phyloP scores from a whole-genome alignment of 805 yeast species.

The Peterozyma toletana region DNA sequence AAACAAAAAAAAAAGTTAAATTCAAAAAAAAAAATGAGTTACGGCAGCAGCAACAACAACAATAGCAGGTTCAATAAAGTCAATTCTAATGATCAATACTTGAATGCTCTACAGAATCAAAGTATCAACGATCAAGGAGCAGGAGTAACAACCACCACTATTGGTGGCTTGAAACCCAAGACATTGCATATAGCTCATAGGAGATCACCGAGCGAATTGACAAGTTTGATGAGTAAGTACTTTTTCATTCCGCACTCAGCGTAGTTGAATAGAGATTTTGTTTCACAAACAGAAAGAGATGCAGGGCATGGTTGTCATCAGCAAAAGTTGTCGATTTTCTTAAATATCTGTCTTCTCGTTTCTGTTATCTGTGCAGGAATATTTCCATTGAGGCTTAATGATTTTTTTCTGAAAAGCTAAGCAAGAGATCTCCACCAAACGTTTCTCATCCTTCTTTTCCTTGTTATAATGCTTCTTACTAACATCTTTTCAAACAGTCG shows the following conservation, averaged over 20 bases:
- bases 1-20: neutral
- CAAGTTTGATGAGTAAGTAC: conserved; percentile 71
- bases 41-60: neutral
- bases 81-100: conserved; percentile 3
- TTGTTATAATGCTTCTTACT: neutral
- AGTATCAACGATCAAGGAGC: conserved; percentile 4
- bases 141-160: conserved; percentile 19
- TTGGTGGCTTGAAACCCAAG: conserved; percentile 34
- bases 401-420: neutral
- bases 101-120: neutral
- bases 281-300: neutral
- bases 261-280: neutral
- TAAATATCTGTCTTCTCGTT: neutral
- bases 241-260: conserved; percentile 2
- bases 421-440: no score
- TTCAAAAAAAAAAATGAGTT: conserved; percentile 3
- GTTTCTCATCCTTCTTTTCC: neutral
- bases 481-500: conserved; percentile 34
- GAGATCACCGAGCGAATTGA: conserved; percentile 91
- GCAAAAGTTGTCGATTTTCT: neutral
- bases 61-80: neutral
- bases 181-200: conserved; percentile 93
- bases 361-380: neutral
- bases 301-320: neutral
- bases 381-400: neutral